Base-by-base conservation (phyloP, 2,329 filamentous ascomycete species). In the Tolypocladium guangdongense region DNA sequence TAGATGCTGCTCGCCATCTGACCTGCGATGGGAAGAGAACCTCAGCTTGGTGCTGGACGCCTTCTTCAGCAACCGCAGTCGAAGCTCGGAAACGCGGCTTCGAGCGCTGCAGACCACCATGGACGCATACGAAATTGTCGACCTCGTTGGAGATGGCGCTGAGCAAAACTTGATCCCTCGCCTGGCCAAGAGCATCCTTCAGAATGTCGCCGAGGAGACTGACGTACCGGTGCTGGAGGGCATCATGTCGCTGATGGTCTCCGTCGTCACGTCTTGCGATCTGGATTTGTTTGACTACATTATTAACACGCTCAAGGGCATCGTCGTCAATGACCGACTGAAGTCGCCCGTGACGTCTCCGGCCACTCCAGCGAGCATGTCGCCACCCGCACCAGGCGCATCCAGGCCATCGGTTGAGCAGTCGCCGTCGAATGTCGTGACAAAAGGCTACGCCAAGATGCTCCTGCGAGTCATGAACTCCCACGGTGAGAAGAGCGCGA, bases 401-500 rank as follows among this genome's bases (percentile, higher is more conserved):
- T 43, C 60, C 22, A 51, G 56, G n/a, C 41, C 63, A 4, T 16
- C 59, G 0, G 64, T 67, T 8, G 65, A 68, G 10, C 60, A 78
- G 59, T 86, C 83, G 27, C 77, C 81, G 1, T 83, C 83, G 4
- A 88, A 90, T 59, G 81, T 91, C 43, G 84, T 88, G 47, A 79
- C 84, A 0, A 81, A 78, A 54, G 87, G 85, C 2, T 82, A 89
- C 54, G 83, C 90, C 43, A 81, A 80, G 57, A 83, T 95, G 51
- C 95, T 95, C 66, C 80, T 91, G 58, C 79, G 82, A 51, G 82
- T 82, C 14, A 81, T 95, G 71, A 83, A 84, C 58, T 73, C 71
- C 33, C 83, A 87, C 52, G 78, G 80, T 8, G 68, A 68, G 16
- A 92, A 91, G 67, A 81, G 84, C 14, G 72, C 78, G 24, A 76